phyloP scores from a whole-genome alignment of 352 stramenopile genomes.

The Phytophthora pini region DNA sequence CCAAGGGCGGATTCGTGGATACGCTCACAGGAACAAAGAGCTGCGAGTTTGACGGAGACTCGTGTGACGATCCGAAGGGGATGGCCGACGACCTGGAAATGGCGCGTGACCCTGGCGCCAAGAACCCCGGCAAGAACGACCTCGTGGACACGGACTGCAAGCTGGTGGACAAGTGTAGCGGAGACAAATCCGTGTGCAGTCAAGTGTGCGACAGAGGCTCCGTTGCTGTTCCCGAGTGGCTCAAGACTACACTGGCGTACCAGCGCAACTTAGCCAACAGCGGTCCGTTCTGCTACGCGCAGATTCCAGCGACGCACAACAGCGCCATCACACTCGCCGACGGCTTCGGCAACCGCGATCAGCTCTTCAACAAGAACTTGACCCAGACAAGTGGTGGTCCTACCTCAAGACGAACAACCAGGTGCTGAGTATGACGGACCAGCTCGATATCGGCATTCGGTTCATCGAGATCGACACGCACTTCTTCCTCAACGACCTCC shows the following conservation, averaged over 20 bases:
- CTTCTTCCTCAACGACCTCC: constrained; percentile 56
- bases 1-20: constrained; percentile 43
- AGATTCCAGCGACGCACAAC: constrained; percentile 73
- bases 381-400: constrained; percentile 50
- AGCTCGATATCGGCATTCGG: constrained; percentile 67
- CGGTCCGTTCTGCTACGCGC: constrained; percentile 54
- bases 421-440: constrained; percentile 65
- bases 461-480: constrained; percentile 57
- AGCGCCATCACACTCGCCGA: constrained; percentile 67
- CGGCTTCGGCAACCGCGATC: constrained; percentile 71
- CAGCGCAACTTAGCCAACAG: constrained; percentile 58
- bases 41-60: constrained; percentile 48
- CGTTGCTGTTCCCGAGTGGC: constrained; percentile 45
- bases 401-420: constrained; percentile 80
- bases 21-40: constrained; percentile 37
- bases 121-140: constrained; percentile 54
- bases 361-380: constrained; percentile 62
- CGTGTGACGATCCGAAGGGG: constrained; percentile 44
- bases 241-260: constrained; percentile 50
- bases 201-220: constrained; percentile 53
- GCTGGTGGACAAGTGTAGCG: constrained; percentile 48
- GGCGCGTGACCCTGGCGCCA: constrained; percentile 32
- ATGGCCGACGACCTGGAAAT: constrained; percentile 37
- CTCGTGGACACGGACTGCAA: constrained; percentile 49
- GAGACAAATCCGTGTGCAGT: constrained; percentile 50